Evolutionary conservation across 371 early-diverging fungal species (phyloP), one percentile per base, ranked within the genome.

Genomic region (Haplosporangium sp.): DNA sequence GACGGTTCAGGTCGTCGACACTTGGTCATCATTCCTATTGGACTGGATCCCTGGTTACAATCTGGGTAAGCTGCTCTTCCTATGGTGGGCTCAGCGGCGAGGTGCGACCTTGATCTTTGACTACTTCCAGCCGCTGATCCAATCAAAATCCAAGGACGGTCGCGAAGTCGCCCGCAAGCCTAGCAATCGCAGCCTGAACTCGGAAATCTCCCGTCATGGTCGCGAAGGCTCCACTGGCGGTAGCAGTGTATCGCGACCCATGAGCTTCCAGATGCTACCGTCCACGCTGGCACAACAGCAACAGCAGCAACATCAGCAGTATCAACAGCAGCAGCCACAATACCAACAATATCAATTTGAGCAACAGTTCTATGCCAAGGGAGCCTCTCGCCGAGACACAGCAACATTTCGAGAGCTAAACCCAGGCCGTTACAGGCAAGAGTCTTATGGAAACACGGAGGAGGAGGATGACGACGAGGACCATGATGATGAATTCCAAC

Each of bases 11-110:
- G 79, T 79, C 23, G 41, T 72, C 18, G 79, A 79, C 42, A 79
- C 79, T 10, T 77, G 79, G 79, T 79, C 79, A 0, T 59, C 73
- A 3, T 79, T 79, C 62, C 36, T 79, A n/a, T 38, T 79, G 45
- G 69, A 79, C 18, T 79, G 79, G 79, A 72, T 79, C 38, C 79
- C 79, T 4, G 79, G 79, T 48, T 79, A 79, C 55, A 67, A 79
- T 46, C 54, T 79, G 10, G 79, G 79, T 51, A 79, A 79, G 40
- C 52, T 79, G 4, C 8, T 79, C 41, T 79, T 79, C 59, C 62
- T 79, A 10, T 79, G 79, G 79, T 79, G 79, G 79, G 79, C 79
- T 7, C 79, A 79, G 40, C 79, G 73, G 6, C 55, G 79, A 1
- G 79, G 79, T 2, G 79, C 79, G 14, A 72, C 79, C 2, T 46